Evolutionary conservation across 495 filamentous ascomycete species (phyloP).

Genomic region (Trichoderma reesei): DNA sequence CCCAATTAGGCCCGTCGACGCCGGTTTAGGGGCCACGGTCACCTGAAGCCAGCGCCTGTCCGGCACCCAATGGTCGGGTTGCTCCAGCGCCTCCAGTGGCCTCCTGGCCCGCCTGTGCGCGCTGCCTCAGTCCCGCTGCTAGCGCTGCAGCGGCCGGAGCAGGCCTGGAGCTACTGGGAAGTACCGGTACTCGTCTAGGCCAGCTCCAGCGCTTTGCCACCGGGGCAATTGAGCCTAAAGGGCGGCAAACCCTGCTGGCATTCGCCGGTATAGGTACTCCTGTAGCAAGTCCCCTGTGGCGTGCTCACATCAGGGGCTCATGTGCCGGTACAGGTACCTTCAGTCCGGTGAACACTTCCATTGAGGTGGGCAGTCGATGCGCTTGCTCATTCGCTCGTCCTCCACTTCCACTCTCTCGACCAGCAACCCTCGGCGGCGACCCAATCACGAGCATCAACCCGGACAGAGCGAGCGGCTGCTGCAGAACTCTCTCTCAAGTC

Average conservation of each 20-base stretch:
- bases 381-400: not conserved
- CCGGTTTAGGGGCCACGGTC: constrained; percentile 5
- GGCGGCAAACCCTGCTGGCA: not conserved
- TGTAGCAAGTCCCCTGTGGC: not conserved
- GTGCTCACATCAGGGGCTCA: not conserved
- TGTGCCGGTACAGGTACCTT: too few species aligned
- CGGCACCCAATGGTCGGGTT: not conserved
- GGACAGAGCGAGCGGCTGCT: too few species aligned
- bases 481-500: too few species aligned
- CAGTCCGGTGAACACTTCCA: too few species aligned
- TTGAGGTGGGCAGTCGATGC: too few species aligned
- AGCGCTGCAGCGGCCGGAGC: not conserved
- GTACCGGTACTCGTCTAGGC: too few species aligned
- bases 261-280: too few species aligned
- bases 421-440: too few species aligned
- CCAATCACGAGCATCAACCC: too few species aligned
- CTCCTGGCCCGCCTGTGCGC: not conserved
- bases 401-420: too few species aligned
- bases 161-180: not conserved
- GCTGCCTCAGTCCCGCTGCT: not conserved
- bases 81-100: not conserved
- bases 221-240: not conserved
- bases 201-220: not conserved
- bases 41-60: not conserved
- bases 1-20: constrained; percentile 6